Base-by-base conservation (phyloP, 1,284 basidiomycete genomes). In the Puccinia coronata region DNA sequence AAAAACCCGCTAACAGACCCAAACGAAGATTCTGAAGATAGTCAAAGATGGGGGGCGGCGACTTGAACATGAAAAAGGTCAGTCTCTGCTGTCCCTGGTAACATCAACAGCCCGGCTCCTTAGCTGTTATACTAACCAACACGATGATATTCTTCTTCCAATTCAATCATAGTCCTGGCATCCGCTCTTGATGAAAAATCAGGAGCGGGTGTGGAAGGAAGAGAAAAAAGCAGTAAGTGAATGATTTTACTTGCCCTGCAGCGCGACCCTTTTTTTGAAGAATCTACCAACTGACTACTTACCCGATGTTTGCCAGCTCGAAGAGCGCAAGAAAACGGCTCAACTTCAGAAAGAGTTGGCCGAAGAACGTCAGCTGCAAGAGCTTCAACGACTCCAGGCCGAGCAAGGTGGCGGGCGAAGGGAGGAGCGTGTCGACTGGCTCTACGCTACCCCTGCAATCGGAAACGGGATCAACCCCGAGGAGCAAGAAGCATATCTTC, bases 191-290 rank as follows among this genome's bases (percentile, higher is more conserved):
- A 88, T 96, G 88, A 94, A 94, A 87, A 97, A 98, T 88, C 96
- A 98, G 92, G 95, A 98, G 91, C 91, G 92, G 90, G 96, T 99
- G 85, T 99, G 97, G 96, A 91, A 98, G 83, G 93, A 96, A 87
- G 96, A 99, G 88, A 95, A 97, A 90, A 92, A 93, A 86, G 95
- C 95, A 82, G 77, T 80, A 71, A 71, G 77, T 63, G 12, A 3
- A 69, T n/a, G 9, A 34, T 36, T 20, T 65, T 25, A 9, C 43
- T 61, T 43, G 18, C 11, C n/a, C 16, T 53, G 23, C 47, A 23
- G 16, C 49, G 3, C 53, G 4, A n/a, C n/a, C n/a, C n/a, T n/a
- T n/a, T n/a, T n/a, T n/a, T n/a, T n/a, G 0, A 47, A 71, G 69
- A 9, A 36, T 18, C 16, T 20, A n/a, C 12, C 23, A 25, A 71